Conservation (phyloP, 2,329 filamentous ascomycete genomes). For the Exophiala sideris region DNA sequence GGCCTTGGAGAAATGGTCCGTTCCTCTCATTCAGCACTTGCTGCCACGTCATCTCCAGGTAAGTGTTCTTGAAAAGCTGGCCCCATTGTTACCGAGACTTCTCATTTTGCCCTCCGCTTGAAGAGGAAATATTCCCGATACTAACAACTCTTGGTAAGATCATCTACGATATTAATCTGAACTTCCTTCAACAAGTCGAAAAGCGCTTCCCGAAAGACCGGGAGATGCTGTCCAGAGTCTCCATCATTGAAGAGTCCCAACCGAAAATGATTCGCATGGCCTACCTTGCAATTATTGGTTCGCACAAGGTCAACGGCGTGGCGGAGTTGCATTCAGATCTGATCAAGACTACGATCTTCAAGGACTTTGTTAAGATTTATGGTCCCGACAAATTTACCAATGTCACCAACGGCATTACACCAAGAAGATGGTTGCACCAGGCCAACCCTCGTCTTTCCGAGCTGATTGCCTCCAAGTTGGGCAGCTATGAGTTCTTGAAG, state of each 20-base stretch:
- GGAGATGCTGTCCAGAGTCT: slow-evolving; percentile 81
- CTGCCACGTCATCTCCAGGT: slow-evolving; percentile 83
- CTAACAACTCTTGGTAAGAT: slow-evolving; percentile 46
- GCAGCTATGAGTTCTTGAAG: slow-evolving; percentile 79
- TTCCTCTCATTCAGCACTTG: slow-evolving; percentile 85
- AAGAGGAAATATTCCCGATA: too few relatives aligned
- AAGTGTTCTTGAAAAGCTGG: not conserved
- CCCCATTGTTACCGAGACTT: not conserved
- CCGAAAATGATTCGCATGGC: slow-evolving; percentile 99
- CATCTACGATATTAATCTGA: slow-evolving; percentile 96
- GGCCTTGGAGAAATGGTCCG: slow-evolving; percentile 97
- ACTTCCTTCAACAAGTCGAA: slow-evolving; percentile 88
- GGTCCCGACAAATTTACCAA: slow-evolving; percentile 98
- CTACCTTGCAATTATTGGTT: slow-evolving; percentile 88
- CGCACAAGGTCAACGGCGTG: slow-evolving; percentile 98
- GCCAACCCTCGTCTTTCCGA: slow-evolving; percentile 90
- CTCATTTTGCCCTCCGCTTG: not conserved
- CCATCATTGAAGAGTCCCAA: slow-evolving; percentile 94
- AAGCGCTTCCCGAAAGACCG: slow-evolving; percentile 84
- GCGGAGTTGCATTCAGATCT: slow-evolving; percentile 96
- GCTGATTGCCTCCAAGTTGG: slow-evolving; percentile 85
- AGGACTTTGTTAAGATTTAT: slow-evolving; percentile 93
- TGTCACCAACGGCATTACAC: slow-evolving; percentile 97
- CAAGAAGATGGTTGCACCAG: slow-evolving; percentile 93
- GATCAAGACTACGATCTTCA: slow-evolving; percentile 99